Evolutionary conservation across 2,329 filamentous ascomycete genomes (phyloP).

Genomic region (Neofusicoccum sp.): DNA sequence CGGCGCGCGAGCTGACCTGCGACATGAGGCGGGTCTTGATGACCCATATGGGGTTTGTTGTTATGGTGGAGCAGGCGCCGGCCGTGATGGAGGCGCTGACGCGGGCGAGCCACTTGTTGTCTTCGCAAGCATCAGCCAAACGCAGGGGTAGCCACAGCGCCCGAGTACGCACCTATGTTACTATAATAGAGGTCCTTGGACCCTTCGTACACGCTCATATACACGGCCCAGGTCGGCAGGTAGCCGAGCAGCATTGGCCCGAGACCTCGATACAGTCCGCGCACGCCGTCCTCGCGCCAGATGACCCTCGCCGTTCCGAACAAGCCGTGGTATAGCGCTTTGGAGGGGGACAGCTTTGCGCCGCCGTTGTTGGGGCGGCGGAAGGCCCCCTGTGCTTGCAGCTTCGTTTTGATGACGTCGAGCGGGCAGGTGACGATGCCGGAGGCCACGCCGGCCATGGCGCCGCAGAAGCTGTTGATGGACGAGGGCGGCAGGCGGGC

Average conservation of each 20-base stretch:
- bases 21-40: constrained; percentile 99
- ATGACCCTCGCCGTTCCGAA: constrained; percentile 85
- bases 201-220: constrained; percentile 94
- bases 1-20: constrained; percentile 67
- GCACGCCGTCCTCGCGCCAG: constrained; percentile 82
- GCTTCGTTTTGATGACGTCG: constrained; percentile 98
- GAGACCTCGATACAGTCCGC: constrained; percentile 89
- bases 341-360: constrained; percentile 46
- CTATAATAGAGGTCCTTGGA: constrained; percentile 75
- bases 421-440: constrained; percentile 95
- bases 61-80: constrained; percentile 88
- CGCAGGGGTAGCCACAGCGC: constrained; percentile 44
- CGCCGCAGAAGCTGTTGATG: constrained; percentile 83
- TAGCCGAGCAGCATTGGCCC: constrained; percentile 96
- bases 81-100: constrained; percentile 90
- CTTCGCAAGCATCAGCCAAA: constrained; percentile 45
- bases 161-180: constrained; percentile 53
- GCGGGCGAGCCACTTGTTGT: constrained; percentile 76
- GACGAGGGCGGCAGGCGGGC: constrained; percentile 56
- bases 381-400: constrained; percentile 93
- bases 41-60: constrained; percentile 98
- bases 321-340: constrained; percentile 77
- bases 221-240: constrained; percentile 96
- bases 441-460: constrained; percentile 86
- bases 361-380: constrained; percentile 51